Evolutionary conservation across 179 eudicot species (phyloP).

Genomic region (Beta macrorhiza): DNA sequence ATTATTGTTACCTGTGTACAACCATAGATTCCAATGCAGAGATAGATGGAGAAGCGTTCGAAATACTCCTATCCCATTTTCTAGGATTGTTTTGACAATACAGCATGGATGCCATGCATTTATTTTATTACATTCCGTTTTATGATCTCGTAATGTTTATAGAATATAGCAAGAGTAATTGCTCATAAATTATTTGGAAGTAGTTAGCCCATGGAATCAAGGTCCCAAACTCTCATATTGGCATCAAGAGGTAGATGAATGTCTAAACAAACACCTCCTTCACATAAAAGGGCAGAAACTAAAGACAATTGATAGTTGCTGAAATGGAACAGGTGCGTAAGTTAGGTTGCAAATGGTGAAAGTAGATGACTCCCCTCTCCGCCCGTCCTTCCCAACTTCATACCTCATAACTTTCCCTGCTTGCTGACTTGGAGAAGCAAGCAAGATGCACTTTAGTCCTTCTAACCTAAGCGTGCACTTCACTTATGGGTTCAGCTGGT

Average conservation of each 20-base stretch:
- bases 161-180: too few species aligned
- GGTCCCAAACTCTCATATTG: not conserved
- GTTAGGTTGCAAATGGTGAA: not conserved
- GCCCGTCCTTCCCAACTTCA: not conserved
- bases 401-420: not conserved
- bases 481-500: too few species aligned
- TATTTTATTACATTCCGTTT: too few species aligned
- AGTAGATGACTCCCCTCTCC: not conserved
- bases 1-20: too few species aligned
- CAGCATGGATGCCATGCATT: not conserved
- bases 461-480: not conserved
- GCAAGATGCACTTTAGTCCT: not conserved
- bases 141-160: too few species aligned
- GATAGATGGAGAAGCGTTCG: too few species aligned
- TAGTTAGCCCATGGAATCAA: not conserved
- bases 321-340: not conserved
- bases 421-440: not conserved
- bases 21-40: too few species aligned
- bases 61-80: too few species aligned
- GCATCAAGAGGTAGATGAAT: not conserved
- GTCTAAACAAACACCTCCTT: not conserved
- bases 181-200: too few species aligned
- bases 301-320: not conserved
- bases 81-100: not conserved
- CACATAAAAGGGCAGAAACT: not conserved